Conservation (phyloP, 2,329 filamentous ascomycete species). For the Arthrobotrys entomopaga region DNA sequence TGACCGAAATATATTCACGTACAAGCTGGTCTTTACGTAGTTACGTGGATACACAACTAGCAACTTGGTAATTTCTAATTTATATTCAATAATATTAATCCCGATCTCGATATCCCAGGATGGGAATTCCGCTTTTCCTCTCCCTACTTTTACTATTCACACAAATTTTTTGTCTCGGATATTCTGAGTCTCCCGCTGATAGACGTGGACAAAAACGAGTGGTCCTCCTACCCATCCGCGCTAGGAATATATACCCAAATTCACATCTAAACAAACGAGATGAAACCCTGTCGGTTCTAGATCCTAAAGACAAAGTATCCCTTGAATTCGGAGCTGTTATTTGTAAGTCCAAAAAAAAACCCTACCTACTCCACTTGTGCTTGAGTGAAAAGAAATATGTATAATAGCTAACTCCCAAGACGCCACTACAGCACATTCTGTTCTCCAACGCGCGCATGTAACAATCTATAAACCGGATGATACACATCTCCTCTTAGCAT, state of each 20-base stretch:
- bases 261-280: neutral
- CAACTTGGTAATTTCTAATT: too few relatives aligned
- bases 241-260: neutral
- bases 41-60: too few relatives aligned
- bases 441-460: neutral
- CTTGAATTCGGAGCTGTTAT: neutral
- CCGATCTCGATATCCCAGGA: too few relatives aligned
- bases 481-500: neutral
- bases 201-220: neutral
- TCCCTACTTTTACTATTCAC: neutral
- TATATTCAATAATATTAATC: too few relatives aligned
- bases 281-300: neutral
- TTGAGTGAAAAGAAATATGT: neutral
- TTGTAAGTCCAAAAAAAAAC: neutral
- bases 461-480: neutral
- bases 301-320: neutral
- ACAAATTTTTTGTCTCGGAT: neutral
- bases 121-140: neutral
- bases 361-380: neutral
- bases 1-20: too few relatives aligned
- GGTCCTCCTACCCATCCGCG: neutral
- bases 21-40: too few relatives aligned
- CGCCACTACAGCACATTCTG: neutral
- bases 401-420: neutral
- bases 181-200: neutral